Base-by-base conservation (phyloP, 2,329 filamentous ascomycete species). In the Aspergillus nomiae region DNA sequence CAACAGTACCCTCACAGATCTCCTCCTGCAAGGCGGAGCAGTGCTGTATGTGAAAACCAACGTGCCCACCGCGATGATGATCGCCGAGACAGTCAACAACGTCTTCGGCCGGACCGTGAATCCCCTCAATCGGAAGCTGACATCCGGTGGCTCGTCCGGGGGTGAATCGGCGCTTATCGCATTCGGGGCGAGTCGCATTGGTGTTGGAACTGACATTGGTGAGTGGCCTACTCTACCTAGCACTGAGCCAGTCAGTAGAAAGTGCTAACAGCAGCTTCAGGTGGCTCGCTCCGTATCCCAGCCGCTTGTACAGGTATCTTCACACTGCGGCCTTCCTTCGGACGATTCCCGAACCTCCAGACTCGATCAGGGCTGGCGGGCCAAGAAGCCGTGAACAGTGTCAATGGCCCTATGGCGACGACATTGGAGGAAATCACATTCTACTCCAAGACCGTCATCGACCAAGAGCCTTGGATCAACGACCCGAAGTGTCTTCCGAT, bases 311-410 rank as follows among this genome's bases (percentile, higher is more conserved):
- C 74, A 61, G 69, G 73, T 10, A 66, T 79, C 4, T 80, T 77
- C 67, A 77, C 77, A 1, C 67, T 80, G 46, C 79, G 80, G 54
- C 77, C 78, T 9, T 77, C 75, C 4, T 76, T 76, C 60, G 78
- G 78, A 56, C 71, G 77, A n/a, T 78, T 80, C 63, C 78, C 78
- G 50, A 71, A 74, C 38, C 77, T 62, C 28, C 61, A 63, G 16
- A 68, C 67, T 1, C 76, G 85, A 48, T 87, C 85, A 1, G 87
- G 87, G 10, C 82, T 90, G 74, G 83, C 85, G 1, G 88, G 88
- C 2, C 88, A 90, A 70, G 88, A 90, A 72, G 85, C 87, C 2
- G 85, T 90, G 0, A 80, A 81, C 58, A 87, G 85, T 24, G 86
- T 90, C 38, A 89, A 89, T 66, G 88, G 89, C 0, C 88, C 88